Base-by-base conservation (phyloP, 495 filamentous ascomycete genomes). In the Penicillium pancosmium region DNA sequence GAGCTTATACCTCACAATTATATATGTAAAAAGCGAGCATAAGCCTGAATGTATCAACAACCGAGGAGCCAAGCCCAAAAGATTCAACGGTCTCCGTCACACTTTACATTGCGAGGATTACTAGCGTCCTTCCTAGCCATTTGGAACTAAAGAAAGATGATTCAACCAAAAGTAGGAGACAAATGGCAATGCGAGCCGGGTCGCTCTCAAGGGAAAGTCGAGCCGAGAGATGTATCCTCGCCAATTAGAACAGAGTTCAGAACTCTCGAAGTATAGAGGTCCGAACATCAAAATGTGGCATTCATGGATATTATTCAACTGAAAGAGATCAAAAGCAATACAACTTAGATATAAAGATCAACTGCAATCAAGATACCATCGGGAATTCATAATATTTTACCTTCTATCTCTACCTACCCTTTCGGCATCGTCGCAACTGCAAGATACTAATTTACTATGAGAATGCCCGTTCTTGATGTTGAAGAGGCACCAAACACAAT, bases 331-430 rank as follows among this genome's bases (percentile, higher is more conserved):
- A 31, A 31, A 31, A 31, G 27, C 4, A 31, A 31, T 31, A 6
- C 27, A 6, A 44, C 41, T 44, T 8, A 6, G 41, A 44, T 48
- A 48, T 48, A 48, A 48, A 48, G 44, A 48, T 18, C 15, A 44
- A 44, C 4, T 44, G 5, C 27, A 16, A 16, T 18, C 16, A 44
- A 18, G 16, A 10, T 19, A 18, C n/a, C 6, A 44, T 4, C 16
- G 1, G 19, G 13, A 19, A 16, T 44, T 16, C 41, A 18, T 16
- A 9, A 18, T 19, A 44, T 16, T 44, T 18, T n/a, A 6, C 9
- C 16, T 44, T 9, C n/a, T n/a, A 4, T 31, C 27, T 31, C 5
- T 9, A 8, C 27, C 23, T 23, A 23, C 23, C 23, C 23, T 23
- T 31, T 31, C 27, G 3, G 27, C 27, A 8, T 9, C 8, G 27